Conservation (phyloP, 108 stramenopile species). For the Pelagomonas calceolata region DNA sequence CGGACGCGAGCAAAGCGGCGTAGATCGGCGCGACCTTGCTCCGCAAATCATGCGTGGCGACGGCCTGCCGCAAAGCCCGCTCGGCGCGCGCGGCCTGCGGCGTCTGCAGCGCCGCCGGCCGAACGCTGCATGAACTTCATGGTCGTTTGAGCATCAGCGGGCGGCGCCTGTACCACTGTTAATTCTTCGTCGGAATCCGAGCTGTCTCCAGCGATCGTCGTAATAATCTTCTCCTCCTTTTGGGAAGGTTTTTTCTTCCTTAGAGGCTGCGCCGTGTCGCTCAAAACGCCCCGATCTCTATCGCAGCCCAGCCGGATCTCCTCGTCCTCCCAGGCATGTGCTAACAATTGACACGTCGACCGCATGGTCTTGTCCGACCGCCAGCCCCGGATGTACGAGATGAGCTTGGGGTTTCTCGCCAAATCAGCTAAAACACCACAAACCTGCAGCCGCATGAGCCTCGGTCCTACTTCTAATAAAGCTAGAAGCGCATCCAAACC, state of each 20-base stretch:
- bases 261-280: slow-evolving; percentile 21
- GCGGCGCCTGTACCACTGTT: too few relatives aligned
- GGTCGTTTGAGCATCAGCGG: neutral
- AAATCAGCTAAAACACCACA: slow-evolving; percentile 21
- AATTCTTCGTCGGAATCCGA: too few relatives aligned
- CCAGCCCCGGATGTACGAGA: slow-evolving; percentile 30
- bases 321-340: slow-evolving; percentile 33
- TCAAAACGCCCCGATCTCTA: slow-evolving; percentile 18
- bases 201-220: neutral
- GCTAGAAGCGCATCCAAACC: slow-evolving; percentile 34
- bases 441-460: slow-evolving; percentile 30
- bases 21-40: slow-evolving; percentile 26
- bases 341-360: slow-evolving; percentile 23
- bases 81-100: slow-evolving; percentile 5
- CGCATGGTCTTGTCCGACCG: slow-evolving; percentile 29
- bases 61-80: slow-evolving; percentile 13
- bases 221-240: neutral
- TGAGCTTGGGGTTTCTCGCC: slow-evolving; percentile 21
- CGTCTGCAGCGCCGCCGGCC: neutral
- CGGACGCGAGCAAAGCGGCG: slow-evolving; percentile 18
- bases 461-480: slow-evolving; percentile 31
- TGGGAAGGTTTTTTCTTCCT: slow-evolving; percentile 7
- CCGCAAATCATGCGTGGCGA: slow-evolving; percentile 19
- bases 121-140: neutral
- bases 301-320: slow-evolving; percentile 27